A percentile compares a stretch with the other conserved stretches of the same genome.
phyloP scores from a whole-genome alignment of 225 moss, liverwort and hornwort genomes.

The Thuidium tamariscinum region DNA sequence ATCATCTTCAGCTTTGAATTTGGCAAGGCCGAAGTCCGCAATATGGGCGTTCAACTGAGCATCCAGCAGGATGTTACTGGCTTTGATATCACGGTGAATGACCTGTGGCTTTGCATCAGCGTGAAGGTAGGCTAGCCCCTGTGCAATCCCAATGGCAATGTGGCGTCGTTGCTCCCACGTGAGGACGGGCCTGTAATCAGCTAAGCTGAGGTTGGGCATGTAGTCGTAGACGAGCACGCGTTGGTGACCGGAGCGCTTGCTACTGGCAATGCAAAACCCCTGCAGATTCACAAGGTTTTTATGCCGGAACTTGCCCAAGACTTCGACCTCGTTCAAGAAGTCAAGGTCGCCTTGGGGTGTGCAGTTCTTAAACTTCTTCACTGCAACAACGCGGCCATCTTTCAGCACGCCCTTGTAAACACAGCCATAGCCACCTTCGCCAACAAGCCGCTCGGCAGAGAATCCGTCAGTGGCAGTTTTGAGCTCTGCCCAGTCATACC shows the following conservation, averaged over 20 bases:
- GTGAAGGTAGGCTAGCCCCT: conserved; percentile 69
- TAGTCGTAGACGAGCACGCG: conserved; percentile 15
- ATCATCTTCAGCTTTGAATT: conserved; percentile 4
- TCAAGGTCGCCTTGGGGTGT: conserved; percentile 11
- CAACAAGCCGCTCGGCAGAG: background rate
- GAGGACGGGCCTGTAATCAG: conserved; percentile 6
- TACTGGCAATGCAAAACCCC: conserved; percentile 13
- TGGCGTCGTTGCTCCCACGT: conserved; percentile 59
- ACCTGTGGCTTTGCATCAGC: conserved; percentile 53
- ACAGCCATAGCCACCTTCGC: conserved; percentile 10
- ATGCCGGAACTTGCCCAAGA: conserved; percentile 15
- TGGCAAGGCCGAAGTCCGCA: conserved; percentile 74
- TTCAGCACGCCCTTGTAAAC: conserved; percentile 17
- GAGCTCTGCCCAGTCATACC: conserved; percentile 8
- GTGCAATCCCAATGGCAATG: conserved; percentile 57
- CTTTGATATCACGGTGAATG: conserved; percentile 69
- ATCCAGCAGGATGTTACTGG: conserved; percentile 58
- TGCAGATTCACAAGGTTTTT: conserved; percentile 8
- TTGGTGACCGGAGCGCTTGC: conserved; percentile 4
- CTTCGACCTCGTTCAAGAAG: conserved; percentile 19
- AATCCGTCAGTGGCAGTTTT: conserved; percentile 7
- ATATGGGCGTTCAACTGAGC: conserved; percentile 50
- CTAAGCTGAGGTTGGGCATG: conserved; percentile 8
- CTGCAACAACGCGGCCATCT: conserved; percentile 3
- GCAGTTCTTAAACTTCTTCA: conserved; percentile 25